Percentiles rank a stretch among this genome's conserved stretches.
phyloP scores from a whole-genome alignment of 495 filamentous ascomycete genomes.

The Penicillium coffeae region DNA sequence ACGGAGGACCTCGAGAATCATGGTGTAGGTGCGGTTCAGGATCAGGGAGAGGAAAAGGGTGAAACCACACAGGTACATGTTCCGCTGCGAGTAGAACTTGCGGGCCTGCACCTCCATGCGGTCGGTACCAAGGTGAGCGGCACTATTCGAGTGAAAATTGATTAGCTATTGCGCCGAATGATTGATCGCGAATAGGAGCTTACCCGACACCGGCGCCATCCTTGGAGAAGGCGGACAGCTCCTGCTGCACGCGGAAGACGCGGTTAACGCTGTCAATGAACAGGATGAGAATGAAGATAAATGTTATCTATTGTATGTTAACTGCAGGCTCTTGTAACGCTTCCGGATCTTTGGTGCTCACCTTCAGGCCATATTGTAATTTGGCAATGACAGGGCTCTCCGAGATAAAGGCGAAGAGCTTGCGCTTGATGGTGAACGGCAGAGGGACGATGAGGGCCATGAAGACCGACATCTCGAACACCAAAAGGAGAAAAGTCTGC shows the following conservation, averaged over 20 bases:
- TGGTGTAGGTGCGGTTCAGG: conserved; percentile 96
- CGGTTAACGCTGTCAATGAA: conserved; percentile 99
- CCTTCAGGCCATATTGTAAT: conserved; percentile 76
- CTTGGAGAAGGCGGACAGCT: conserved; percentile 61
- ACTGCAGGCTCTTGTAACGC: neutral
- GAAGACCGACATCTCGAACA: conserved; percentile 92
- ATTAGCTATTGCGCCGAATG: conserved; percentile 7
- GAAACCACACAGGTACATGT: conserved; percentile 99
- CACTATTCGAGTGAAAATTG: conserved; percentile 39
- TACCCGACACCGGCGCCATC: conserved; percentile 44
- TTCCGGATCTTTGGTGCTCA: conserved; percentile 21
- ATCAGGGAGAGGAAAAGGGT: conserved; percentile 98
- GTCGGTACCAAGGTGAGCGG: conserved; percentile 75
- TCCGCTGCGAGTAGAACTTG: conserved; percentile 99
- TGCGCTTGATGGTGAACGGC: conserved; percentile 80
- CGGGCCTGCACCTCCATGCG: conserved; percentile 97
- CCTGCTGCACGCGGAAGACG: conserved; percentile 92
- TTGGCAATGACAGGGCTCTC: conserved; percentile 81
- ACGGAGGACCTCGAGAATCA: conserved; percentile 91
- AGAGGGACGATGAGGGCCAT: conserved; percentile 87
- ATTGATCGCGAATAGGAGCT: conserved; percentile 7
- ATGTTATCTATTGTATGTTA: conserved; percentile 69
- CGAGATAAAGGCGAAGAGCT: conserved; percentile 89
- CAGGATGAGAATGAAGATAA: conserved; percentile 96
- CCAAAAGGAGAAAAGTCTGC: conserved; percentile 89